phyloP scores from a whole-genome alignment of 495 filamentous ascomycete genomes.

The Annulohypoxylon maeteangense region DNA sequence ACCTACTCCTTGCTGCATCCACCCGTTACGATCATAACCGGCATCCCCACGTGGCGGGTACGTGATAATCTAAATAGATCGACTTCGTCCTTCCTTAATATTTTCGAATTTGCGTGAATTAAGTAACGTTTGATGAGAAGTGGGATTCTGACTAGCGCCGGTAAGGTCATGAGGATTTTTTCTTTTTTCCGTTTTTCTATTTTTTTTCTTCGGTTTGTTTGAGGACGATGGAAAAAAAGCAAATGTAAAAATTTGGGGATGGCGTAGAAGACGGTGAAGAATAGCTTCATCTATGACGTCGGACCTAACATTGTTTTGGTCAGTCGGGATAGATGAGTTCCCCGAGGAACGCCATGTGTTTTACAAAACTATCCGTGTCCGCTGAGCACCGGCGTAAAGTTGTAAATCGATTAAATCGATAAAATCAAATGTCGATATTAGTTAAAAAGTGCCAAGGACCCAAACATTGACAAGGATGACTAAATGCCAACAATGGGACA shows the following conservation, averaged over 20 bases:
- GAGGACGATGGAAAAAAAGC: background rate
- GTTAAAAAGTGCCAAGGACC: conserved; percentile 18
- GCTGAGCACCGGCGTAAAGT: background rate
- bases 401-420: background rate
- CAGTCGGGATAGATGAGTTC: background rate
- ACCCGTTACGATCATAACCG: conserved; percentile 20
- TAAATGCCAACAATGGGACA: conserved; percentile 2
- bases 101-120: conserved; percentile 1
- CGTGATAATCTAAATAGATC: conserved; percentile 8
- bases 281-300: conserved; percentile 1
- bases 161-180: background rate
- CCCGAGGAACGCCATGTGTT: background rate
- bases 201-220: background rate
- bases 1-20: conserved; percentile 11
- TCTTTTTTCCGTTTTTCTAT: background rate
- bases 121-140: background rate
- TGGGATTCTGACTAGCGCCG: background rate
- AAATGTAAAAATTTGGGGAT: background rate
- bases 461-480: background rate
- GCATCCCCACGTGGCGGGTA: conserved; percentile 32
- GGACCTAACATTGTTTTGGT: background rate
- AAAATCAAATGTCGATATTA: background rate
- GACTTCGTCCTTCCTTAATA: background rate
- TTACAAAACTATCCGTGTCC: background rate
- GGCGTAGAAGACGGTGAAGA: background rate